Conservation (phyloP, 257 asterid genomes). For the Gynochthodes officinalis region DNA sequence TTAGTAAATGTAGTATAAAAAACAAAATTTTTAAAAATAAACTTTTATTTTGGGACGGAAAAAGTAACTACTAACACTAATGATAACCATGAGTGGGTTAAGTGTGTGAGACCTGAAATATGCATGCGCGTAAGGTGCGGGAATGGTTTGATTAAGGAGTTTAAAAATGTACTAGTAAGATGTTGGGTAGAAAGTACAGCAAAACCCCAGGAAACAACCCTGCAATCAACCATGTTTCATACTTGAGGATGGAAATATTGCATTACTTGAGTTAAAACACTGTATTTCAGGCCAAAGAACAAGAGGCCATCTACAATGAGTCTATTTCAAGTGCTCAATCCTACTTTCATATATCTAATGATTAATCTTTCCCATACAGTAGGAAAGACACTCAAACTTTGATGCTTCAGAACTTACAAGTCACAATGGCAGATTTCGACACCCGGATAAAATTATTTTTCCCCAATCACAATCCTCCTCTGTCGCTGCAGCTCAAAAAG, state of each 20-base stretch:
- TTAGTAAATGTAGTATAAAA: too few species aligned
- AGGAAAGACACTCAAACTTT: neutral
- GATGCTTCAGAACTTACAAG: neutral
- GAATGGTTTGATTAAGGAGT: too few species aligned
- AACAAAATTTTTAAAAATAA: too few species aligned
- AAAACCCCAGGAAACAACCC: neutral
- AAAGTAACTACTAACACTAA: too few species aligned
- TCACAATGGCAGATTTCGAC: neutral
- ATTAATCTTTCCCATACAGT: neutral
- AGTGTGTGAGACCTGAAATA: too few species aligned
- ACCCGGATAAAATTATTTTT: neutral
- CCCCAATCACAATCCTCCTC: slow-evolving; percentile 43
- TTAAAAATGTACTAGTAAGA: too few species aligned
- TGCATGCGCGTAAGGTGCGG: too few species aligned
- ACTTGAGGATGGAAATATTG: neutral
- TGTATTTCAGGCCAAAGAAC: neutral
- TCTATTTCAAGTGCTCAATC: neutral
- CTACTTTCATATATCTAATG: neutral
- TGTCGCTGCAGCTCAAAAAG: slow-evolving; percentile 58
- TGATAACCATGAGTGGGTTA: too few species aligned
- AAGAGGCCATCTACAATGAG: neutral
- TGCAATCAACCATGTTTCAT: neutral
- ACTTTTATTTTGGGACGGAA: too few species aligned
- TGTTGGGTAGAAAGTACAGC: too few species aligned
- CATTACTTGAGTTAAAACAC: neutral